Conservation (phyloP, 805 yeast genomes). For the Vanderwaltozyma tropicalis region DNA sequence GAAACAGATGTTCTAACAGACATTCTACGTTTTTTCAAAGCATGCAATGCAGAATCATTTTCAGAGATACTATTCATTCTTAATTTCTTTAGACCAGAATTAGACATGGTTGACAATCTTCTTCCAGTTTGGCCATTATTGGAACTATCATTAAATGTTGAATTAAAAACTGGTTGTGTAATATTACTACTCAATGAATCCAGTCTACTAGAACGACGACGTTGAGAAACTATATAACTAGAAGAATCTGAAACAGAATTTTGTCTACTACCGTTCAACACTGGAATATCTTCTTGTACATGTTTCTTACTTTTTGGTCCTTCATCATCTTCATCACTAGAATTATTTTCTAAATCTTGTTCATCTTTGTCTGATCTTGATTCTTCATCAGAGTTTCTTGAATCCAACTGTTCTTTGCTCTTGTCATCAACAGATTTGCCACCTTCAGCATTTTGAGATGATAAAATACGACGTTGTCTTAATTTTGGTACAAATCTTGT, state of each 20-base stretch:
- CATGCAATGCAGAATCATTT: slow-evolving; percentile 20
- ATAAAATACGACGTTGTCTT: slow-evolving; percentile 36
- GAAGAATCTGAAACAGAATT: slow-evolving; percentile 1
- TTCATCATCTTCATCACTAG: background rate
- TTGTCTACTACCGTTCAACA: background rate
- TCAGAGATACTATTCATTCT: slow-evolving; percentile 16
- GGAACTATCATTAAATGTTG: slow-evolving; percentile 8
- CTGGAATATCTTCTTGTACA: background rate
- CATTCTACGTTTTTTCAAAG: slow-evolving; percentile 24
- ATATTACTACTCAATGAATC: slow-evolving; percentile 28
- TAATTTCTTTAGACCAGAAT: slow-evolving; percentile 10
- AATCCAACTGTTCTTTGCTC: background rate
- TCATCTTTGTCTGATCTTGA: slow-evolving; percentile 4
- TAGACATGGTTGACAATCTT: slow-evolving; percentile 20
- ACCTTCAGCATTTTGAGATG: too few species aligned
- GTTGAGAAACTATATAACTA: slow-evolving; percentile 8
- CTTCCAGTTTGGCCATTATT: slow-evolving; percentile 6
- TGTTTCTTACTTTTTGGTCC: background rate
- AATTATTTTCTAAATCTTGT: slow-evolving; percentile 2
- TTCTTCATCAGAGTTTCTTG: slow-evolving; percentile 1
- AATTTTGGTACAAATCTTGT: slow-evolving; percentile 58
- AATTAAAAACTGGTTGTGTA: slow-evolving; percentile 27
- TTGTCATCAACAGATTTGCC: too few species aligned
- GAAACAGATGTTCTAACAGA: slow-evolving; percentile 17
- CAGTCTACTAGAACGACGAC: slow-evolving; percentile 31